Conservation (phyloP, 2,329 filamentous ascomycete genomes). For the Apiospora koreana region DNA sequence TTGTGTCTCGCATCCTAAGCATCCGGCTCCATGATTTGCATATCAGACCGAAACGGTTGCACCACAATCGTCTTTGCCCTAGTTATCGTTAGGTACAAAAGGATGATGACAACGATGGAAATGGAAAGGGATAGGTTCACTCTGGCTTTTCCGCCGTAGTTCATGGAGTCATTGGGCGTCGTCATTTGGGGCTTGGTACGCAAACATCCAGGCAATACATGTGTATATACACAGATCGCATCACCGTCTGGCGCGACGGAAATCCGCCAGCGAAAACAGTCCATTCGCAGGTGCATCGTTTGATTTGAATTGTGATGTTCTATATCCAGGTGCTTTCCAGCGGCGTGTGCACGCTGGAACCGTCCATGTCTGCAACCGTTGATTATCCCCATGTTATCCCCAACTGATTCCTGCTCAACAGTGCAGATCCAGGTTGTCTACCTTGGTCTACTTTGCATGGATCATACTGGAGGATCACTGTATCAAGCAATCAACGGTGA, state of each 20-base stretch:
- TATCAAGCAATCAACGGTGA: no score
- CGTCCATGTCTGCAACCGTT: not conserved
- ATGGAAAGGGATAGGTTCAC: conserved; percentile 22
- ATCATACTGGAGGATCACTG: no score
- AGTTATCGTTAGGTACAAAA: conserved; percentile 23
- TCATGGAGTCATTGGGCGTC: conserved; percentile 32
- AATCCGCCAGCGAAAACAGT: not conserved
- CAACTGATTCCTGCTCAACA: not conserved
- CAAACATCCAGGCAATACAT: conserved; percentile 14
- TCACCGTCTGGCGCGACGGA: conserved; percentile 14
- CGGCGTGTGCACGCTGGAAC: not conserved
- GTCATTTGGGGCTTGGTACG: conserved; percentile 26
- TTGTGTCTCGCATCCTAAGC: conserved; percentile 24
- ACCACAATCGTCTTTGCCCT: conserved; percentile 27
- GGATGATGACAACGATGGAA: conserved; percentile 23
- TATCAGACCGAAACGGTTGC: conserved; percentile 16
- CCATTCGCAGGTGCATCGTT: not conserved
- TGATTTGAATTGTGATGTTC: not conserved
- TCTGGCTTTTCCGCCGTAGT: conserved; percentile 28
- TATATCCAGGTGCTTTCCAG: not conserved
- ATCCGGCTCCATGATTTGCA: conserved; percentile 23
- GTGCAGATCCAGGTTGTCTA: not conserved
- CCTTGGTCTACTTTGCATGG: not conserved
- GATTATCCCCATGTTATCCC: no score
- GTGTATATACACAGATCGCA: conserved; percentile 16